Evolutionary conservation across 2,329 filamentous ascomycete genomes (phyloP).

Genomic region (Lachnellula cervina): DNA sequence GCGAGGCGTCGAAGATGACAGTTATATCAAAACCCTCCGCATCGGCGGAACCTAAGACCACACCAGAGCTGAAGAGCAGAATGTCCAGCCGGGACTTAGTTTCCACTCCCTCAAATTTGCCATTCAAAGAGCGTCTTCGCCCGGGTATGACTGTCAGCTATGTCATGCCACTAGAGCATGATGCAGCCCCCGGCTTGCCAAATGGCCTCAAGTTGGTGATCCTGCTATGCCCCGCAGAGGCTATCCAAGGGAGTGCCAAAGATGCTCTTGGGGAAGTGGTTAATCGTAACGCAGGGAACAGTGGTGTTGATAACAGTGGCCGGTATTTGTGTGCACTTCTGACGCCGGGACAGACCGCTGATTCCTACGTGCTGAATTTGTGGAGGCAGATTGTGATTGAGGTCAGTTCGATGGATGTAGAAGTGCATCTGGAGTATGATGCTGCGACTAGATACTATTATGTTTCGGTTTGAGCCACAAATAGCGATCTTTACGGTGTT

Average conservation of each 20-base stretch:
- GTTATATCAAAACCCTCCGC: not conserved
- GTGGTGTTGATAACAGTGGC: conserved; percentile 3
- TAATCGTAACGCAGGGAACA: conserved; percentile 6
- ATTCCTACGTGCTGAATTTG: conserved; percentile 37
- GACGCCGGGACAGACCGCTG: conserved; percentile 31
- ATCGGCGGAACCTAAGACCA: not conserved
- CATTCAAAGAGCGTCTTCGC: conserved; percentile 38
- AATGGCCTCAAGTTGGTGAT: not conserved
- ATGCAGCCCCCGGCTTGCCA: not conserved
- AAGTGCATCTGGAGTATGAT: conserved; percentile 43
- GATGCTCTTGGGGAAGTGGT: not conserved
- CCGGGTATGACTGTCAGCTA: conserved; percentile 36
- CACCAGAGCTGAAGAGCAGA: not conserved
- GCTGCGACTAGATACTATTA: conserved; percentile 40
- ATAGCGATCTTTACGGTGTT: no score
- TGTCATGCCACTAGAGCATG: conserved; percentile 14
- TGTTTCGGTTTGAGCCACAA: conserved; percentile 9
- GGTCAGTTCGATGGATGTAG: conserved; percentile 35
- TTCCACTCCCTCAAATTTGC: conserved; percentile 10
- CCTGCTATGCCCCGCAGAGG: not conserved
- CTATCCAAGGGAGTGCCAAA: not conserved
- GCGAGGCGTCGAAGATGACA: conserved; percentile 24
- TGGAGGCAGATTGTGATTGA: conserved; percentile 36
- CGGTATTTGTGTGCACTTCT: conserved; percentile 37
- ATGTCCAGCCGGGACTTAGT: not conserved